Conservation (phyloP, 495 filamentous ascomycete genomes). For the Aspergillus coremiiformis region DNA sequence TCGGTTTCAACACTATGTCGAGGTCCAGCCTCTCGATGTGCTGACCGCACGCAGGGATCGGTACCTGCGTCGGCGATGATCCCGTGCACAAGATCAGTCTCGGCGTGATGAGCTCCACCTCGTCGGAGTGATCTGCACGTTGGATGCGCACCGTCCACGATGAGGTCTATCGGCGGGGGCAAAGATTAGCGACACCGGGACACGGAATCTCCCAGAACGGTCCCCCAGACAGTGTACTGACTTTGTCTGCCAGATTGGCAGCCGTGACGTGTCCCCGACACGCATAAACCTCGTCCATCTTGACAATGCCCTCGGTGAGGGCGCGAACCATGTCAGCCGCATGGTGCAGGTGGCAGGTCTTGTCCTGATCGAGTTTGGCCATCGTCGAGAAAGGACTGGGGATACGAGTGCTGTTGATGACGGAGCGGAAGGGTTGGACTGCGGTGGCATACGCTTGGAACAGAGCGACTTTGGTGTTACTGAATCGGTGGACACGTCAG, state of each 20-base stretch:
- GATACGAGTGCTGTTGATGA: slow-evolving; percentile 36
- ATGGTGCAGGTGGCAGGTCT: slow-evolving; percentile 46
- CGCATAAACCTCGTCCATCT: slow-evolving; percentile 37
- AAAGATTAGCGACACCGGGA: slow-evolving; percentile 8
- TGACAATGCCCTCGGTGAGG: slow-evolving; percentile 42
- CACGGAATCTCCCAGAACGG: neutral
- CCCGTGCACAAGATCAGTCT: slow-evolving; percentile 54
- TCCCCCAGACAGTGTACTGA: slow-evolving; percentile 11
- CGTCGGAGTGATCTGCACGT: slow-evolving; percentile 17
- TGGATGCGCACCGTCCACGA: slow-evolving; percentile 41
- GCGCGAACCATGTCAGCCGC: slow-evolving; percentile 47
- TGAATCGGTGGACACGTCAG: slow-evolving; percentile 7
- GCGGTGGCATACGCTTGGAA: slow-evolving; percentile 47
- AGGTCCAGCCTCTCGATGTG: slow-evolving; percentile 40
- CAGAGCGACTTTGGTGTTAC: slow-evolving; percentile 45
- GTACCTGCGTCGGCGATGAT: slow-evolving; percentile 40
- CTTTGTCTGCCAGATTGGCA: slow-evolving; percentile 28
- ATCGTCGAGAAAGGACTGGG: slow-evolving; percentile 48
- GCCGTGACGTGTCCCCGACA: slow-evolving; percentile 37
- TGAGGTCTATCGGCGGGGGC: slow-evolving; percentile 16
- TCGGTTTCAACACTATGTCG: slow-evolving; percentile 49
- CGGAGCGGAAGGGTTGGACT: slow-evolving; percentile 40
- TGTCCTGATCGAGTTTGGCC: slow-evolving; percentile 45
- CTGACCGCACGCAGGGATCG: slow-evolving; percentile 29
- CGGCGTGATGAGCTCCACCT: slow-evolving; percentile 30